Base-by-base conservation (phyloP, 441 rosid genomes). In the Bocquillonia castaneifolia region DNA sequence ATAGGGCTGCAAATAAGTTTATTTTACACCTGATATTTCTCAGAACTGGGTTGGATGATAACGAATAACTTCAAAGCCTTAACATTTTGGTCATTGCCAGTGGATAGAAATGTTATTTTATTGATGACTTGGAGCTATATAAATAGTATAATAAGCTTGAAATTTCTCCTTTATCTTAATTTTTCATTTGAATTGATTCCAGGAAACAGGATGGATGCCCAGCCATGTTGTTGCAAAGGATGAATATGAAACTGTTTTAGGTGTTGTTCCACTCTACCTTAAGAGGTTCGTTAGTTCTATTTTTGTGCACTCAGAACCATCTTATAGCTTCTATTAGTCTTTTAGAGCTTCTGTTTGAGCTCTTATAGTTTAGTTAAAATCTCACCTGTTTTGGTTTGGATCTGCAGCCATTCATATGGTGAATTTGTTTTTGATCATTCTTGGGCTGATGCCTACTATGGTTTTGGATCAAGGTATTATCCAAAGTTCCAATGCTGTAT, bases 341-440 rank as follows among this genome's bases (percentile, higher is more conserved):
- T 63, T 62, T 29, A 57, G 59, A 53, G 57, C 60, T 71, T 74
- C 57, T 47, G 31, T 25, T 32, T 65, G 57, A 54, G 10, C 58
- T 9, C 47, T 66, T 71, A 56, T 55, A 25, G 18, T 28, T 72
- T 59, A 40, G 58, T 47, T 67, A 37, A 54, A 48, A 56, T 73
- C 67, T 79, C 39, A 68, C 73, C 23, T 54, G 32, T 54, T 66
- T 64, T 74, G 48, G 63, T 74, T 71, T 81, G 71, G 45, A 29
- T 81, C 18, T 70, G 75, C 91, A 93, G 97, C 79, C 97, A 93
- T 73, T 93, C 98, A 13, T 81, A 84, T 44, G 98, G 98, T n/a
- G 98, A 93, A 85, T 93, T 88, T 82, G 98, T 91, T 78, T 93
- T 93, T 60, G 97, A 93, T 78, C 87, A 93, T 80, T 80, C 96